These are phyloP conservation scores for Huntiella abstrusa DNA, from an alignment of 2,329 filamentous ascomycete genomes.

Conservation along the genomic window DNA sequence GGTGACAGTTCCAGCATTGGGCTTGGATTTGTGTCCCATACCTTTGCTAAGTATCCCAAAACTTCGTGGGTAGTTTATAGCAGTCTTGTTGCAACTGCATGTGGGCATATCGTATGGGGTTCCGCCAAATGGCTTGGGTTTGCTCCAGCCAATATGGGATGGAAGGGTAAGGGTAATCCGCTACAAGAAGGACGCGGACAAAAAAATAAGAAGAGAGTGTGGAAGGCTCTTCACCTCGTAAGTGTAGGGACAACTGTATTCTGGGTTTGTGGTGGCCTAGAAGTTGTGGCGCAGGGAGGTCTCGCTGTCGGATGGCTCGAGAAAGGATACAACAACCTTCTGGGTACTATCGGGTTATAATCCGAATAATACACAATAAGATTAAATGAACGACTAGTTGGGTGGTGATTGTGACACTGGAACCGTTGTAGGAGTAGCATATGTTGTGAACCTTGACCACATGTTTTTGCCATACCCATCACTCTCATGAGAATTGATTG, in stretches of 20 bases:
- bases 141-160: slow-evolving; percentile 36
- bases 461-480: too few species aligned
- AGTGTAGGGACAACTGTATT: slow-evolving; percentile 37
- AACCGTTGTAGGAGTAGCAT: too few species aligned
- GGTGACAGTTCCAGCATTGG: slow-evolving; percentile 77
- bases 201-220: slow-evolving; percentile 40
- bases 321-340: slow-evolving; percentile 55
- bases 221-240: slow-evolving; percentile 52
- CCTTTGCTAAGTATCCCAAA: slow-evolving; percentile 52
- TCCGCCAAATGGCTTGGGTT: slow-evolving; percentile 63
- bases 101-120: slow-evolving; percentile 69
- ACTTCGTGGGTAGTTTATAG: slow-evolving; percentile 51
- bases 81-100: slow-evolving; percentile 46
- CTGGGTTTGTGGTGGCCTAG: slow-evolving; percentile 72
- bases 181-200: slow-evolving; percentile 30
- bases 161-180: slow-evolving; percentile 23
- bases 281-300: slow-evolving; percentile 56
- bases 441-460: too few species aligned
- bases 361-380: neutral
- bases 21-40: slow-evolving; percentile 67
- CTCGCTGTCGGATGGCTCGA: slow-evolving; percentile 59
- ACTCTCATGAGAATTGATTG: too few species aligned
- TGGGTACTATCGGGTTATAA: slow-evolving; percentile 18
- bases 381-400: too few species aligned
- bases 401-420: too few species aligned